Percentiles rank a stretch among this genome's conserved stretches.
phyloP scores from a whole-genome alignment of 1,139 yeast genomes.

The Meyerozyma smithsonii region DNA sequence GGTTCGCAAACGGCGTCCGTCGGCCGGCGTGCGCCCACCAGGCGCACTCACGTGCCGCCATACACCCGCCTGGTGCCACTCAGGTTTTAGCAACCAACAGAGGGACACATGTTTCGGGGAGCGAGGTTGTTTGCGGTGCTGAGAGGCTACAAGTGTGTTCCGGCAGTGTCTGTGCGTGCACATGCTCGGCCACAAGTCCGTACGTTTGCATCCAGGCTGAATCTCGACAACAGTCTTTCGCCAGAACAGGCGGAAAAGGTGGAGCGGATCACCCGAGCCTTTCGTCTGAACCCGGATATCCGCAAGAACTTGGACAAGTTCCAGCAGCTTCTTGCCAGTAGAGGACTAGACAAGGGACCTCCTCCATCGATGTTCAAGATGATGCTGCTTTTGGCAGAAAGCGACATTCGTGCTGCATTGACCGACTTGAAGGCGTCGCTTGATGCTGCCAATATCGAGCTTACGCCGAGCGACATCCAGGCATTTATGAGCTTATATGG shows the following conservation, averaged over 20 bases:
- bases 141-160: neutral
- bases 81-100: neutral
- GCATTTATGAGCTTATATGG: conserved; percentile 23
- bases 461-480: conserved; percentile 31
- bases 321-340: conserved; percentile 26
- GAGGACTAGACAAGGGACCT: conserved; percentile 29
- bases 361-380: conserved; percentile 35
- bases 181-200: neutral
- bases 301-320: conserved; percentile 25
- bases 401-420: conserved; percentile 30
- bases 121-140: neutral
- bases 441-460: conserved; percentile 28
- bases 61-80: too few relatives aligned
- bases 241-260: conserved; percentile 3
- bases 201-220: neutral
- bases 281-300: conserved; percentile 12
- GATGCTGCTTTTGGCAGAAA: conserved; percentile 35
- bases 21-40: too few relatives aligned
- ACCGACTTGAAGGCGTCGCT: conserved; percentile 27
- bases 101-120: neutral
- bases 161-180: neutral
- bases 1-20: too few relatives aligned
- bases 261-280: conserved; percentile 9
- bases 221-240: neutral
- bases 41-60: too few relatives aligned